Conservation (phyloP, 2,329 filamentous ascomycete species). For the Fusarium kyushuense region DNA sequence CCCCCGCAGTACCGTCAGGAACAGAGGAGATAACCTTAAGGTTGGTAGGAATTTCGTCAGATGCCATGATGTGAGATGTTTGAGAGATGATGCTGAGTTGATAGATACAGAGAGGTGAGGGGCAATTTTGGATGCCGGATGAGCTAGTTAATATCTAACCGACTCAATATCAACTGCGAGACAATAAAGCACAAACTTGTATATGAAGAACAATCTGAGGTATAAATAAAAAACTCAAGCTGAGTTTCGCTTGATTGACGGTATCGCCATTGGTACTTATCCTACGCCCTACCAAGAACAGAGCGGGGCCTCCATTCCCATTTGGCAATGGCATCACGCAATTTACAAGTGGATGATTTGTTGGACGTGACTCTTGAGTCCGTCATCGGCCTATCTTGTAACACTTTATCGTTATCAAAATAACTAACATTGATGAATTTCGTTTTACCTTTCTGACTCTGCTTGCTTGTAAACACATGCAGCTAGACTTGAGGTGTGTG, state of each 20-base stretch:
- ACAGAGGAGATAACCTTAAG: constrained; percentile 7
- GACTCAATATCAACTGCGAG: not conserved
- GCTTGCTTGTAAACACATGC: not conserved
- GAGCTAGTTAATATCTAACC: not conserved
- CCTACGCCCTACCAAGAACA: constrained; percentile 20
- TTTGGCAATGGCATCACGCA: constrained; percentile 35
- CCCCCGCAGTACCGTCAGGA: constrained; percentile 24
- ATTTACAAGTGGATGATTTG: constrained; percentile 22
- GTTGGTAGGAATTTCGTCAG: constrained; percentile 35
- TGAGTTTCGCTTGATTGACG: not conserved
- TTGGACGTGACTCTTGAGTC: constrained; percentile 9
- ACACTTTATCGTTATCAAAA: not conserved
- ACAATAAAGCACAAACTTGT: not conserved
- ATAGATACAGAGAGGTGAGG: constrained; percentile 25
- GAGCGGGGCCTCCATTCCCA: constrained; percentile 26
- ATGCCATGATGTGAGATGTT: constrained; percentile 36
- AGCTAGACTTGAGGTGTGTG: not conserved
- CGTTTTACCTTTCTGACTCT: not conserved
- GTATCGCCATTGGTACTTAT: constrained; percentile 5
- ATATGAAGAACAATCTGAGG: not conserved
- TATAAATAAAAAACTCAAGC: not conserved
- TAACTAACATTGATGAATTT: not conserved
- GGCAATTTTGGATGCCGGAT: constrained; percentile 13
- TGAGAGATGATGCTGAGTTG: constrained; percentile 3
- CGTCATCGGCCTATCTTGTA: constrained; percentile 34